Evolutionary conservation across 305 asterid genomes (phyloP).

Genomic region (Striga hermonthica): DNA sequence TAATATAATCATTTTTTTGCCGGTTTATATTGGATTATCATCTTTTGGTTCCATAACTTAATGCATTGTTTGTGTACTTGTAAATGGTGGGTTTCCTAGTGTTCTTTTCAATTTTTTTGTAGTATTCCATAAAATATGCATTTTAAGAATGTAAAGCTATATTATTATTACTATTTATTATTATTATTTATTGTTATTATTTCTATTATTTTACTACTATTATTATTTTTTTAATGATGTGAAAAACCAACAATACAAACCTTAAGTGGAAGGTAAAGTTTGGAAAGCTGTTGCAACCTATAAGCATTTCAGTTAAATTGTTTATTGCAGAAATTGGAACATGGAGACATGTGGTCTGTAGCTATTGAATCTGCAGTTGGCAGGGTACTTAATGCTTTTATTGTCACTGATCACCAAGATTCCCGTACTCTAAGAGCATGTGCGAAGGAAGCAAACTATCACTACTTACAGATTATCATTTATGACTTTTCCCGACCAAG

Average conservation of each 20-base stretch:
- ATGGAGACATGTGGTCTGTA: conserved; percentile 73
- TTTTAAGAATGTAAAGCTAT: too few species aligned
- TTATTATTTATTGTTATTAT: too few species aligned
- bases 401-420: conserved; percentile 83
- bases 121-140: too few species aligned
- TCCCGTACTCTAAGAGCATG: conserved; percentile 66
- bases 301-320: conserved; percentile 22
- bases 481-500: conserved; percentile 78
- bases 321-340: conserved; percentile 59
- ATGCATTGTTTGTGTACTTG: not conserved
- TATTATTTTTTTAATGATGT: conserved; percentile 47
- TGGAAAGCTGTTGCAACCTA: not conserved
- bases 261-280: not conserved
- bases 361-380: conserved; percentile 92
- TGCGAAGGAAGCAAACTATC: conserved; percentile 73
- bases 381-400: conserved; percentile 70
- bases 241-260: not conserved
- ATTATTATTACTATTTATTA: too few species aligned
- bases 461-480: conserved; percentile 63
- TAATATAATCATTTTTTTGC: not conserved
- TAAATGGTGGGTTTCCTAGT: not conserved
- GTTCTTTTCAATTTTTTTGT: conserved; percentile 31
- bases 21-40: conserved; percentile 31
- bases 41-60: conserved; percentile 34
- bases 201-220: too few species aligned